These are phyloP conservation scores for Lasiosphaeria ovina DNA, from an alignment of 495 filamentous ascomycete genomes.

Conservation along the genomic window DNA sequence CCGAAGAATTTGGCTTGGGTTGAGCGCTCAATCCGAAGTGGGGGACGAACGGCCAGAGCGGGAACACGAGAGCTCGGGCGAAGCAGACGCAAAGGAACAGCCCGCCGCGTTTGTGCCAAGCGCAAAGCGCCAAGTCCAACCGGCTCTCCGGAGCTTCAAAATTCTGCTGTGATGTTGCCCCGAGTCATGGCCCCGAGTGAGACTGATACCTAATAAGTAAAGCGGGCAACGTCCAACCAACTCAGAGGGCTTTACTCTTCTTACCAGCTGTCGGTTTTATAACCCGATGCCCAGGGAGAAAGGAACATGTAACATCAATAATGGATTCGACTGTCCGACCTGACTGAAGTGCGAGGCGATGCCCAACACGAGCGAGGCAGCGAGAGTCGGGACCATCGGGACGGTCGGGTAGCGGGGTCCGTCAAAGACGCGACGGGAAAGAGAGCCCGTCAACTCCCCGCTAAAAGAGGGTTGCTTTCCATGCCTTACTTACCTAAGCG, in stretches of 20 bases:
- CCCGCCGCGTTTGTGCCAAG: neutral
- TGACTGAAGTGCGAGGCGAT: no score
- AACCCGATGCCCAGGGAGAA: no score
- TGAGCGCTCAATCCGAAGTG: neutral
- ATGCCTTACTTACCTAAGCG: no score
- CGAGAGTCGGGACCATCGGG: neutral
- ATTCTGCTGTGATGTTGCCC: neutral
- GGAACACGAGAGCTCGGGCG: neutral
- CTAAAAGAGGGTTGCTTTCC: no score
- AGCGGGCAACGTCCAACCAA: no score
- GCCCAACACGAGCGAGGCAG: no score
- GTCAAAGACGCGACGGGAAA: neutral
- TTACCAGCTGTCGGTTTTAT: no score
- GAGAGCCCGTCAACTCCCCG: neutral
- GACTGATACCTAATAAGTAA: no score
- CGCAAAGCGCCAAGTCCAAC: neutral
- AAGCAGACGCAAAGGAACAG: neutral
- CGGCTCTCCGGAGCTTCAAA: conserved; percentile 1
- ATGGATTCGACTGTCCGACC: no score
- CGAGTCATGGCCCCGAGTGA: neutral
- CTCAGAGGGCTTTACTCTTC: no score
- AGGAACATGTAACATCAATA: no score
- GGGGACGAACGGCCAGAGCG: neutral
- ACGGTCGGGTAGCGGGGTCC: neutral
- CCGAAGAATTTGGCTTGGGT: neutral